A percentile compares a stretch with the other conserved stretches of the same genome.
These are phyloP conservation scores for Dothideomycetes sp. DNA, from an alignment of 2,329 filamentous ascomycete species.

Conservation along the genomic window DNA sequence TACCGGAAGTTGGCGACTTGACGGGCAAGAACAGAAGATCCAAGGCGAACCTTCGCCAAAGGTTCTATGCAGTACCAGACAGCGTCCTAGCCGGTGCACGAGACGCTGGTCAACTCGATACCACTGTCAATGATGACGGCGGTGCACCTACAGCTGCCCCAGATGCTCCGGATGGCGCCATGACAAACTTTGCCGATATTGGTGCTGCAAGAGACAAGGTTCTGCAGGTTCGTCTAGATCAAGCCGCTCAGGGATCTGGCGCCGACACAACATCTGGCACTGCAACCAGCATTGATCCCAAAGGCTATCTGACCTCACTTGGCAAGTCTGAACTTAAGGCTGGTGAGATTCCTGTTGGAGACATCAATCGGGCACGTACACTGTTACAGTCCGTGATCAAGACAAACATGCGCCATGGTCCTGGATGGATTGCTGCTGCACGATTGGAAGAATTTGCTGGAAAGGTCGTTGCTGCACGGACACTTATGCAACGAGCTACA, in stretches of 20 bases:
- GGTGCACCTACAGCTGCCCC: conserved; percentile 32
- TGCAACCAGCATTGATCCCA: conserved; percentile 84
- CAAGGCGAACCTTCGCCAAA: conserved; percentile 64
- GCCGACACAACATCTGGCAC: conserved; percentile 66
- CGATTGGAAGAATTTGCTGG: conserved; percentile 87
- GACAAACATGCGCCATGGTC: conserved; percentile 88
- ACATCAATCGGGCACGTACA: conserved; percentile 87
- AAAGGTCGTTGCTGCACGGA: conserved; percentile 80
- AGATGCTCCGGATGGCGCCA: conserved; percentile 62
- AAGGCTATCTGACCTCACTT: conserved; percentile 89
- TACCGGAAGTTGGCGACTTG: conserved; percentile 92
- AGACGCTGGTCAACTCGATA: conserved; percentile 72
- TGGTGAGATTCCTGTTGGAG: conserved; percentile 76
- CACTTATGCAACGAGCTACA: conserved; percentile 79
- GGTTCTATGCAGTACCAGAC: conserved; percentile 95
- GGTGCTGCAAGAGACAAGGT: conserved; percentile 95
- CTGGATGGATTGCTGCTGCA: conserved; percentile 92
- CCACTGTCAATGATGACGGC: conserved; percentile 75
- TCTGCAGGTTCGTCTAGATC: conserved; percentile 83
- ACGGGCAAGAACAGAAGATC: conserved; percentile 86
- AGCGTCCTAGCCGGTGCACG: conserved; percentile 84
- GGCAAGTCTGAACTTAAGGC: conserved; percentile 72
- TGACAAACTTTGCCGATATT: conserved; percentile 97
- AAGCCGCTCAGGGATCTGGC: conserved; percentile 65
- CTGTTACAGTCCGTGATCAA: conserved; percentile 95